Conservation (phyloP, 208 protist genomes). For the Polymyxa betae region DNA sequence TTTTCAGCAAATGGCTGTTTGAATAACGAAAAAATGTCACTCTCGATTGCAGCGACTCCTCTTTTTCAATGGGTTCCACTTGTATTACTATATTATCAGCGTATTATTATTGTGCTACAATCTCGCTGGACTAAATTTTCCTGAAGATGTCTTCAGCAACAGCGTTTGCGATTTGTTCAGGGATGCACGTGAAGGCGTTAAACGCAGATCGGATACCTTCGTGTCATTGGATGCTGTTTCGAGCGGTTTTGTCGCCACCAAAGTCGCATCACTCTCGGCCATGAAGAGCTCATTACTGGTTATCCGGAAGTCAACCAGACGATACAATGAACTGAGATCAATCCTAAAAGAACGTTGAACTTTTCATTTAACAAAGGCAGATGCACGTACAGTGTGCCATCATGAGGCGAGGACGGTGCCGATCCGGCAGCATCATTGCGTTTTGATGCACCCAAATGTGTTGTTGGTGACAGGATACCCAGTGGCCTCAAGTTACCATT, state of each 20-base stretch:
- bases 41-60: no score
- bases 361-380: neutral
- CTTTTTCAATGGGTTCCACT: no score
- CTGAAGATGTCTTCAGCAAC: conserved; percentile 23
- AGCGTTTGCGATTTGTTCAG: conserved; percentile 46
- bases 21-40: no score
- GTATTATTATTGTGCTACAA: no score
- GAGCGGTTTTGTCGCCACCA: neutral
- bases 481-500: conserved; percentile 18
- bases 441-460: neutral
- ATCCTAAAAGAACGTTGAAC: neutral
- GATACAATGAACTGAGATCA: neutral
- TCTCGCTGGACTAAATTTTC: no score
- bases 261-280: neutral
- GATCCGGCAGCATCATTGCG: neutral
- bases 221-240: neutral
- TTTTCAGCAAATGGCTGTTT: no score
- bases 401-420: neutral
- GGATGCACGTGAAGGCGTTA: neutral
- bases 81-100: no score
- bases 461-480: neutral
- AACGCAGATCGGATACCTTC: neutral
- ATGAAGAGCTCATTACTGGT: neutral
- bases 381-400: neutral
- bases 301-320: conserved; percentile 13